Base-by-base conservation (phyloP, 768 basidiomycete genomes). In the Tylopilus sp. region DNA sequence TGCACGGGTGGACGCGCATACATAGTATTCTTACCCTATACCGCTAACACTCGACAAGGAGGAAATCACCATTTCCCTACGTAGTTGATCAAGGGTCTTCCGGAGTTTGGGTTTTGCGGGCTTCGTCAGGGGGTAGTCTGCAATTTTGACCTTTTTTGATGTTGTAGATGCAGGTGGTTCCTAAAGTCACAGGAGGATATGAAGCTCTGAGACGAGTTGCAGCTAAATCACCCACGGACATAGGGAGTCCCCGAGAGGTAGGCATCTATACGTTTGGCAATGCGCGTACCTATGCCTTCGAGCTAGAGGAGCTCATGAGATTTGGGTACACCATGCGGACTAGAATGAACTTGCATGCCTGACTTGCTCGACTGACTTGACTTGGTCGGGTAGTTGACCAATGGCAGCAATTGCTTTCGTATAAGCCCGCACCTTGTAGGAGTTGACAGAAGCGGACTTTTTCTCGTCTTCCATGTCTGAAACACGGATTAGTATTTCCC, bases 401-500 rank as follows among this genome's bases (percentile, higher is more conserved):
- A 83, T 70, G 26, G 65, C 67, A 8, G 63, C 66, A 47, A 83
- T 79, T 3, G 81, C 81, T 50, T 65, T 72, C 40, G 67, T 65
- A 55, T 78, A 82, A 20, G 80, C 78, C 47, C 73, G 71, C 17
- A 81, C 64, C 68, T 79, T 81, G 69, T 71, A 81, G 5, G 53
- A 52, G 52, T 80, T 82, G n/a, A 67, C 50, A 20, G 59, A 50
- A 3, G 58, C 31, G 12, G 68, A 69, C 7, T 56, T 42, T n/a
- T 71, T 67, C 55, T 81, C 80, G 17, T 73, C 71, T 41, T 73
- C 61, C 62, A 73, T 71, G 60, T 75, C 80, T 59, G 40, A 22
- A 21, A 28, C 35, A 45, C 23, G 23, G 31, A 30, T 53, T 9
- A 57, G 51, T 22, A 40, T 13, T 7, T 10, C 3, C 21, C 31